Base-by-base conservation (phyloP, 345 rosid genomes). In the Eutrema heterophyllum region DNA sequence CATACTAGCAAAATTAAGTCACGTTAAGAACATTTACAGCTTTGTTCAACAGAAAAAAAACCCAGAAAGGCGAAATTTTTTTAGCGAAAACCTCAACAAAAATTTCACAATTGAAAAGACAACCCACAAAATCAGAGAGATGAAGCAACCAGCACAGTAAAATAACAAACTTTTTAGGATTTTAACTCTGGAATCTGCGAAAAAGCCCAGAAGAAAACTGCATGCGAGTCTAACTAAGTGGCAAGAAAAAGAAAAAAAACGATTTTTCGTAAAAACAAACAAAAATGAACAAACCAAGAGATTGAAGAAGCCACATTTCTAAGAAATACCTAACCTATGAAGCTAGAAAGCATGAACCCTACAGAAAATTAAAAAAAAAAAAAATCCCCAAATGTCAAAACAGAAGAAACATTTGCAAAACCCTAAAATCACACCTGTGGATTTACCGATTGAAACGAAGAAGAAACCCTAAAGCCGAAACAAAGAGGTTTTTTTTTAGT, bases 381-480 rank as follows among this genome's bases (percentile, higher is more conserved):
- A 35, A 29, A 48, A 64, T 13, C 11, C 15, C 15, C 32, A 67
- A 40, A 43, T 11, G 16, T 13, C 4, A 12, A 62, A 49, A 51
- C 12, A 32, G 16, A 40, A 30, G 8, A 58, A 60, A 7, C 12
- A 7, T 59, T 38, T 35, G 2, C 5, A 36, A 51, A 32, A 32
- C 56, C 73, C 63, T 40, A 74, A 59, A 75, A 11, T 59, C 53
- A 26, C 11, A 66, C 72, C 74, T 68, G 4, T 27, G 44, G 30
- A 3, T 18, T 30, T 50, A 41, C 12, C 15, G 55, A 21, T 41
- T 33, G 74, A 53, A 36, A 24, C 15, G 16, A 27, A 62, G 35
- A 30, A 11, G 43, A 75, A 76, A 62, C 65, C 79, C 75, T 76
- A 62, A 53, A 27, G 63, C 26, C 35, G 70, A 14, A 71, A 38